A percentile compares a stretch with the other conserved stretches of the same genome.
phyloP scores from a whole-genome alignment of 2,329 filamentous ascomycete species.

The Colletotrichum spaethianum region DNA sequence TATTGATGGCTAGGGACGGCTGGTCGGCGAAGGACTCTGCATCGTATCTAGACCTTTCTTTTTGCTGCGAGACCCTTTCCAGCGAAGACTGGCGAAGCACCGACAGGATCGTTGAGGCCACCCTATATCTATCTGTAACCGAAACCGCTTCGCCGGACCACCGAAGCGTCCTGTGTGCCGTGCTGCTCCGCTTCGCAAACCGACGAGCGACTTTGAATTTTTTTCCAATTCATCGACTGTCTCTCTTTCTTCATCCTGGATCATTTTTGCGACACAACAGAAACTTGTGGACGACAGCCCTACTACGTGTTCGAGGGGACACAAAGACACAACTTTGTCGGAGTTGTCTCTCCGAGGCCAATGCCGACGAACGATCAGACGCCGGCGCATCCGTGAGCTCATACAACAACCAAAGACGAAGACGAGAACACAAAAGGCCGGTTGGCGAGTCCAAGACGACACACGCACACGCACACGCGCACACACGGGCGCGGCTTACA shows the following conservation, averaged over 20 bases:
- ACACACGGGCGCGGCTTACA: background rate
- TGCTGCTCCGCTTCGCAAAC: background rate
- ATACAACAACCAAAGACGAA: background rate
- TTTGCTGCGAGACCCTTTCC: conserved; percentile 5
- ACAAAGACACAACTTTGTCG: background rate
- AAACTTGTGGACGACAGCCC: conserved; percentile 1
- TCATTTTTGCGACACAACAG: conserved; percentile 9
- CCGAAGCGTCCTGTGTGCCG: background rate
- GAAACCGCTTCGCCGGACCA: conserved; percentile 12
- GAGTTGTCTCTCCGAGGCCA: background rate
- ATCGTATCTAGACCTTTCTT: conserved; percentile 14
- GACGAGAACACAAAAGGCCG: background rate
- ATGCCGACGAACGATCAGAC: background rate
- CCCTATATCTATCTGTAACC: conserved; percentile 23
- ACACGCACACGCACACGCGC: background rate
- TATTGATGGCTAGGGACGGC: conserved; percentile 29
- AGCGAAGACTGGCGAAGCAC: conserved; percentile 1
- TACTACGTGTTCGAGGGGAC: too few relatives aligned
- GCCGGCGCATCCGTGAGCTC: background rate
- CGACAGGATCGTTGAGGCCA: conserved; percentile 1
- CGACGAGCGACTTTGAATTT: conserved; percentile 6
- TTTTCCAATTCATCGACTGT: background rate
- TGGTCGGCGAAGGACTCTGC: background rate
- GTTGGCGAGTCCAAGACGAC: background rate
- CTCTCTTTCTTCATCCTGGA: conserved; percentile 14